Percentiles rank a stretch among this genome's conserved stretches.
phyloP scores from a whole-genome alignment of 768 basidiomycete species.

The Baorangia bicolor region DNA sequence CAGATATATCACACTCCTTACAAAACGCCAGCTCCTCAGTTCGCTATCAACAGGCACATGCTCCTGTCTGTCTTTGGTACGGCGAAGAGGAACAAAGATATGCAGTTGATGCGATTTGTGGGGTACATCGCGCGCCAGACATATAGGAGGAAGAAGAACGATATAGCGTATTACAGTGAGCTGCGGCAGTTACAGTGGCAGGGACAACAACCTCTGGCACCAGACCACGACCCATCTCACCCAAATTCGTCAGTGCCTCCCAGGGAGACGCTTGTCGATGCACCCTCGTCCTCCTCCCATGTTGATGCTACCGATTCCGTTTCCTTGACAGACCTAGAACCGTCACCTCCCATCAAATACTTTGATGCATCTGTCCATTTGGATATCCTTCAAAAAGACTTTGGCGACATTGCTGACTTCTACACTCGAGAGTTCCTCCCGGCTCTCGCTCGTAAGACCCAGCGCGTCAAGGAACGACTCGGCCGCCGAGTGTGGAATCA shows the following conservation, averaged over 20 bases:
- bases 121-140: constrained; percentile 44
- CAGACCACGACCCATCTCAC: constrained; percentile 20
- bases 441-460: constrained; percentile 49
- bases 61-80: constrained; percentile 58
- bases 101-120: constrained; percentile 63
- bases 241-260: background rate
- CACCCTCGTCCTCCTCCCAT: background rate
- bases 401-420: constrained; percentile 49
- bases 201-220: constrained; percentile 23
- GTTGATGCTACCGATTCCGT: constrained; percentile 12
- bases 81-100: constrained; percentile 57
- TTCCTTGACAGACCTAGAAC: constrained; percentile 28
- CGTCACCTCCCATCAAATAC: constrained; percentile 25
- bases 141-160: constrained; percentile 48
- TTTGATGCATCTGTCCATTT: constrained; percentile 59
- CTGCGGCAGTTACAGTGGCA: constrained; percentile 29
- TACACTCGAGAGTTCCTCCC: constrained; percentile 36
- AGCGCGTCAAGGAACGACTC: constrained; percentile 72
- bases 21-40: constrained; percentile 45
- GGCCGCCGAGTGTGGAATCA: constrained; percentile 72
- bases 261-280: background rate
- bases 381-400: constrained; percentile 51
- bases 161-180: constrained; percentile 43
- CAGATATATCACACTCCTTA: constrained; percentile 31
- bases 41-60: constrained; percentile 55